Evolutionary conservation across 805 yeast species (phyloP).

Genomic region (Wickerhamiella parazyma): DNA sequence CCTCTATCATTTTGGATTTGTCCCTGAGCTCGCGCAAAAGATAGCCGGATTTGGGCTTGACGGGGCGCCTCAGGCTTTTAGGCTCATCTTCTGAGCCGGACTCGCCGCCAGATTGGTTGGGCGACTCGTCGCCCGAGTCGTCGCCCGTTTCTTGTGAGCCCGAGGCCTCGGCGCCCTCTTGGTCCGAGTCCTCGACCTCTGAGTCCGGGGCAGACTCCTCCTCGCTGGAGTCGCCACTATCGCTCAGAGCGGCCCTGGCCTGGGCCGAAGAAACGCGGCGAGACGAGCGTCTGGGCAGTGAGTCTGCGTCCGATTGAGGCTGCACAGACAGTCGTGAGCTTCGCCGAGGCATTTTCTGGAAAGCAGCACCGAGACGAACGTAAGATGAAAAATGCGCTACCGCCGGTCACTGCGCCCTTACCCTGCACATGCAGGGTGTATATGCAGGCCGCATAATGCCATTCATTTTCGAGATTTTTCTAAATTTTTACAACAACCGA

Average conservation of each 20-base stretch:
- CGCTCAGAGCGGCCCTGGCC: background rate
- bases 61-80: too few relatives aligned
- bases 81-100: too few relatives aligned
- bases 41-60: background rate
- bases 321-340: background rate
- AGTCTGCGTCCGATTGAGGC: too few relatives aligned
- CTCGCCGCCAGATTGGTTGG: background rate
- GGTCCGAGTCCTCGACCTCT: background rate
- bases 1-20: slow-evolving; percentile 31
- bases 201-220: background rate
- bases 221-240: background rate
- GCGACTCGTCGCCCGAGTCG: background rate
- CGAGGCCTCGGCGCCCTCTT: background rate
- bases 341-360: background rate
- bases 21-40: slow-evolving; percentile 1
- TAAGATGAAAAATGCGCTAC: background rate
- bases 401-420: background rate
- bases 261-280: background rate
- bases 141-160: background rate
- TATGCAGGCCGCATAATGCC: background rate
- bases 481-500: too few relatives aligned
- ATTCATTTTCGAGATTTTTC: too few relatives aligned
- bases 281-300: background rate
- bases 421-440: background rate
- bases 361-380: background rate